These are phyloP conservation scores for Tillandsia leiboldiana DNA, from an alignment of 176 grass and related monocot genomes.

Conservation along the genomic window DNA sequence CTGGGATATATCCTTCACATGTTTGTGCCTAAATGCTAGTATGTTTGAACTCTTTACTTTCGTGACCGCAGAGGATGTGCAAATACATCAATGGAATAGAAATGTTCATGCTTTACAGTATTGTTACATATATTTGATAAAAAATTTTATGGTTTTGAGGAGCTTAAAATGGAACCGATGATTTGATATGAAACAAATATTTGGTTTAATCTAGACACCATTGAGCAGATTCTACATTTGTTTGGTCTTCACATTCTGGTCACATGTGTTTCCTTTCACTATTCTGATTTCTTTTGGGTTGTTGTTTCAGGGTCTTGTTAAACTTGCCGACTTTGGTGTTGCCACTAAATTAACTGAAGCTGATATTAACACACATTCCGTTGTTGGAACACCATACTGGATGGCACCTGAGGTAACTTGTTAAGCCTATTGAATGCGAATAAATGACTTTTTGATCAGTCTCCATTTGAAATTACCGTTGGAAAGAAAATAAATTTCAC, in stretches of 20 bases:
- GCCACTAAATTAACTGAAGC: conserved; percentile 97
- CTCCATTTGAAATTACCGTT: neutral
- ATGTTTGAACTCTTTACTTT: too few relatives aligned
- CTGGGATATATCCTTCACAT: neutral
- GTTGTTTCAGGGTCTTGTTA: conserved; percentile 77
- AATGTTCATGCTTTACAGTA: too few relatives aligned
- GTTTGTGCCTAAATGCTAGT: neutral
- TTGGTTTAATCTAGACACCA: too few relatives aligned
- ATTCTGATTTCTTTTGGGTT: conserved; percentile 17
- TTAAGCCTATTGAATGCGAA: conserved; percentile 3
- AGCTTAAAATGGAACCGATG: too few relatives aligned
- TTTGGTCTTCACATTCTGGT: neutral
- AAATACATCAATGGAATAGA: too few relatives aligned
- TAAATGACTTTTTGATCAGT: conserved; percentile 17
- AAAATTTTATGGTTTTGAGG: too few relatives aligned
- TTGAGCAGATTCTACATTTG: too few relatives aligned
- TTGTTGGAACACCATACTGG: conserved; percentile 99
- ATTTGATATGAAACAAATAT: too few relatives aligned
- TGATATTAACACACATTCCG: conserved; percentile 97
- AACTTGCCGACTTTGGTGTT: conserved; percentile 99
- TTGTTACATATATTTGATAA: too few relatives aligned
- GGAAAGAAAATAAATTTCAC: too few relatives aligned
- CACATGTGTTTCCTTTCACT: conserved; percentile 14
- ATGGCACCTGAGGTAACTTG: conserved; percentile 89
- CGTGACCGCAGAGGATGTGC: too few relatives aligned